A percentile compares a stretch with the other conserved stretches of the same genome.
Evolutionary conservation across 2,329 filamentous ascomycete genomes (phyloP).

Genomic region (Botrytis medusae): DNA sequence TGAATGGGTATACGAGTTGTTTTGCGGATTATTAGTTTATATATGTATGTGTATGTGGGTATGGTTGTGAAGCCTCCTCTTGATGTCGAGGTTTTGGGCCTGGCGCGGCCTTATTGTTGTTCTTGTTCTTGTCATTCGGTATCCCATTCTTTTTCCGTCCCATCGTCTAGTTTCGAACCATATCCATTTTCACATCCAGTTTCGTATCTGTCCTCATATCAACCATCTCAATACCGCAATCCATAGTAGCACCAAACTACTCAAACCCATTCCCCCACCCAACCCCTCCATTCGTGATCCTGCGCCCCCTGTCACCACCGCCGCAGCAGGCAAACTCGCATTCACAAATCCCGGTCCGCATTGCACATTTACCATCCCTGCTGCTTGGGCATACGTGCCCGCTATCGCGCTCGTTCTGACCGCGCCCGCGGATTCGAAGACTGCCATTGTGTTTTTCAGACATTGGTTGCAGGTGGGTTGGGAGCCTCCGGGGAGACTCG

Average conservation of each 20-base stretch:
- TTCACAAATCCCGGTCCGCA: conserved; percentile 61
- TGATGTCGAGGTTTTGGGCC: neutral
- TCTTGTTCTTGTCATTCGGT: neutral
- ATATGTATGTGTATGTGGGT: neutral
- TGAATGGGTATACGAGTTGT: neutral
- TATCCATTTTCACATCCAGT: neutral
- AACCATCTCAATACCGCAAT: neutral
- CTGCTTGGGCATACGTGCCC: conserved; percentile 68
- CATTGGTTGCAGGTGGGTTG: conserved; percentile 76
- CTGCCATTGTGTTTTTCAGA: conserved; percentile 75
- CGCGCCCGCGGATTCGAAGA: conserved; percentile 69
- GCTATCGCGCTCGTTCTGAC: conserved; percentile 67
- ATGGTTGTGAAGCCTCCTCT: neutral
- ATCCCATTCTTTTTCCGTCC: neutral
- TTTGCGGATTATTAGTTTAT: neutral
- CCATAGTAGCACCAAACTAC: neutral
- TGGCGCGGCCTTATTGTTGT: neutral
- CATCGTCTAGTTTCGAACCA: neutral
- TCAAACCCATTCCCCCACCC: neutral
- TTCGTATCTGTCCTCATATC: neutral
- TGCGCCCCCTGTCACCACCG: neutral
- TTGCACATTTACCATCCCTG: conserved; percentile 67
- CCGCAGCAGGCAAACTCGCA: conserved; percentile 45
- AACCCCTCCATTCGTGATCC: neutral
- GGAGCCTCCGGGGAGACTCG: conserved; percentile 39